Percentiles rank a stretch among this genome's conserved stretches.
Evolutionary conservation across 371 early-diverging fungal genomes (phyloP).

Genomic region (Sporodiniella umbellata): DNA sequence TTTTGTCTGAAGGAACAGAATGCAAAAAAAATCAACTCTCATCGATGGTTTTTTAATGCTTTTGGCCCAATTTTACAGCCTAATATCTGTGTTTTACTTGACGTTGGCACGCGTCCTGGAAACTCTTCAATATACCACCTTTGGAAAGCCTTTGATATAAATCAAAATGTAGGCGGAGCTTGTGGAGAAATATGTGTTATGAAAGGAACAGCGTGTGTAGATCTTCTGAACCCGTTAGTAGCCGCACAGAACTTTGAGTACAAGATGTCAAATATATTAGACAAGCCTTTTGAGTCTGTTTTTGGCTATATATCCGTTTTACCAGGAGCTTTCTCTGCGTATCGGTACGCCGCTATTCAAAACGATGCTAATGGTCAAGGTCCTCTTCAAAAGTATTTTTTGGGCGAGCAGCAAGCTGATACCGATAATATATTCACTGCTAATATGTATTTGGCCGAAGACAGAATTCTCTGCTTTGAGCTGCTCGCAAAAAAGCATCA

Average conservation of each 20-base stretch:
- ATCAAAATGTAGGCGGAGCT: conserved; percentile 71
- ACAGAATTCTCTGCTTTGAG: conserved; percentile 78
- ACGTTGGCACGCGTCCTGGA: conserved; percentile 70
- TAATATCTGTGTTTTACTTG: conserved; percentile 73
- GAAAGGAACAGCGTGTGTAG: conserved; percentile 50
- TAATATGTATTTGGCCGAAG: conserved; percentile 80
- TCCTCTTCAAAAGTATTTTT: conserved; percentile 63
- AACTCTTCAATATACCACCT: conserved; percentile 61
- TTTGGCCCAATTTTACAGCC: conserved; percentile 68
- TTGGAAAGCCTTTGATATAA: conserved; percentile 68
- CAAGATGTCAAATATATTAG: conserved; percentile 81
- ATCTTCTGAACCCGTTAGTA: conserved; percentile 70
- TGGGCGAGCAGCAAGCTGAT: conserved; percentile 55
- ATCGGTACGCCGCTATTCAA: conserved; percentile 57
- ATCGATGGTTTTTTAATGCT: conserved; percentile 87
- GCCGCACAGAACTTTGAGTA: conserved; percentile 88
- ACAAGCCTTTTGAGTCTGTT: conserved; percentile 80
- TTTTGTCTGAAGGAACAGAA: conserved; percentile 88
- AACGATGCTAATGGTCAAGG: conserved; percentile 56
- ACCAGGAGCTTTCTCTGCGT: conserved; percentile 76
- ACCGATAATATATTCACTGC: conserved; percentile 55
- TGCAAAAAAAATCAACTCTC: conserved; percentile 86
- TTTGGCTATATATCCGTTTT: conserved; percentile 84
- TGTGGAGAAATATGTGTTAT: conserved; percentile 72
- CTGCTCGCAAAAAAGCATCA: conserved; percentile 63